Conservation (phyloP, 257 asterid species). For the Nicotiana otophora region DNA sequence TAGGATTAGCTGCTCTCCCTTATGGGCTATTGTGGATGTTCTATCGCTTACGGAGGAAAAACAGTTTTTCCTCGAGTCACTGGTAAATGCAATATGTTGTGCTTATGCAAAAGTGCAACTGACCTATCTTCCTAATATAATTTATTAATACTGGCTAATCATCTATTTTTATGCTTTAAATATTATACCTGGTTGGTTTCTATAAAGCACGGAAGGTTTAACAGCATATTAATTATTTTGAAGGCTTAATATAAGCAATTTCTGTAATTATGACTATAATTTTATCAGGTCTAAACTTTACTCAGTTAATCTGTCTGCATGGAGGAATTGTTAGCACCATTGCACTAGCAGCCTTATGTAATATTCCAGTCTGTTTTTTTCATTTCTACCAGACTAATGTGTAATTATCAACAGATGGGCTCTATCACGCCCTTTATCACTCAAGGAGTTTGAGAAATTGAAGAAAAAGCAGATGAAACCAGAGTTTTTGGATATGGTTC, state of each 20-base stretch:
- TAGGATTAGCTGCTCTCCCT: background rate
- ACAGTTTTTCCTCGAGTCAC: background rate
- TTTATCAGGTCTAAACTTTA: background rate
- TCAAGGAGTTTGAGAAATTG: constrained; percentile 72
- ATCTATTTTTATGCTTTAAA: background rate
- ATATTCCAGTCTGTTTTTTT: background rate
- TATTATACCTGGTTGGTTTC: background rate
- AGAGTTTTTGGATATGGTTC: constrained; percentile 96
- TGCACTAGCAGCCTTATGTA: background rate
- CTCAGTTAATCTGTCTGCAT: background rate
- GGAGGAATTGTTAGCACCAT: background rate
- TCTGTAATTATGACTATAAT: background rate
- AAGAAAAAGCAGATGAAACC: constrained; percentile 94
- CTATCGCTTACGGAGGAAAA: background rate
- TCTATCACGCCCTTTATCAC: constrained; percentile 86
- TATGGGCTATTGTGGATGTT: background rate
- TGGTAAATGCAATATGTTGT: background rate
- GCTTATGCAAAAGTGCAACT: background rate
- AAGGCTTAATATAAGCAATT: background rate
- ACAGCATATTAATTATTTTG: background rate
- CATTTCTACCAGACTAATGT: background rate
- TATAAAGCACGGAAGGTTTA: background rate
- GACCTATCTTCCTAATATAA: background rate
- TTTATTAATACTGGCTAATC: background rate
- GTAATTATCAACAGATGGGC: constrained; percentile 72